These are phyloP conservation scores for Pyrrhoderma lamaoense DNA, from an alignment of 1,284 basidiomycete species.

Conservation along the genomic window DNA sequence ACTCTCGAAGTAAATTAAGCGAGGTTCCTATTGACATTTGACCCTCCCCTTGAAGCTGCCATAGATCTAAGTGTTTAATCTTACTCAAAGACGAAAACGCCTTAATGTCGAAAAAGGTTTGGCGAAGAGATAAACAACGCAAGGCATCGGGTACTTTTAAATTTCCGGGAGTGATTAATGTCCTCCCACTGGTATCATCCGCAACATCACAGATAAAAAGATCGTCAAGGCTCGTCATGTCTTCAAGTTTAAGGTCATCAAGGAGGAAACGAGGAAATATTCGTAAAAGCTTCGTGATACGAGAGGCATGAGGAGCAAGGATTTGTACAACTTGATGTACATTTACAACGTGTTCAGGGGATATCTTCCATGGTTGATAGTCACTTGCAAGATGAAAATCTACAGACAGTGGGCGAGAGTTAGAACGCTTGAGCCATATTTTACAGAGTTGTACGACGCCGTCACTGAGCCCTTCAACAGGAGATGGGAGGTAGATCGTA, in stretches of 20 bases:
- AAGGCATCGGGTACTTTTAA: slow-evolving; percentile 15
- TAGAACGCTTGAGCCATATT: slow-evolving; percentile 15
- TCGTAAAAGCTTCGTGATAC: slow-evolving; percentile 18
- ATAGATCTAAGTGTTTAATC: slow-evolving; percentile 16
- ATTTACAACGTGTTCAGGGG: slow-evolving; percentile 10
- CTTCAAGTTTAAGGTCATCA: slow-evolving; percentile 11
- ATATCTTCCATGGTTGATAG: slow-evolving; percentile 18
- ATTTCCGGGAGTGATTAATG: neutral
- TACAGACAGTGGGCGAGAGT: slow-evolving; percentile 9
- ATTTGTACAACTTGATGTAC: slow-evolving; percentile 12
- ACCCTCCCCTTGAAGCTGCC: slow-evolving; percentile 18
- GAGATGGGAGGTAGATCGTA: slow-evolving; percentile 15
- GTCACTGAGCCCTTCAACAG: slow-evolving; percentile 11
- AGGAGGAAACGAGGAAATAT: slow-evolving; percentile 16
- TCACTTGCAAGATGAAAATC: slow-evolving; percentile 18
- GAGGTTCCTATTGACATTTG: slow-evolving; percentile 16
- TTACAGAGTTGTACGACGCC: slow-evolving; percentile 16
- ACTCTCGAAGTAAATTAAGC: slow-evolving; percentile 9
- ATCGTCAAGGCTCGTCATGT: slow-evolving; percentile 16
- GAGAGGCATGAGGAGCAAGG: slow-evolving; percentile 15
- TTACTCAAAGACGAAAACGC: slow-evolving; percentile 16
- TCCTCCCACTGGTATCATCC: slow-evolving; percentile 9
- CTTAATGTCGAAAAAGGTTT: slow-evolving; percentile 17
- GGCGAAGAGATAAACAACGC: slow-evolving; percentile 15
- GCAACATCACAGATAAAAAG: slow-evolving; percentile 18